phyloP scores from a whole-genome alignment of 2,329 filamentous ascomycete species.

The Epichloe aotearoae region DNA sequence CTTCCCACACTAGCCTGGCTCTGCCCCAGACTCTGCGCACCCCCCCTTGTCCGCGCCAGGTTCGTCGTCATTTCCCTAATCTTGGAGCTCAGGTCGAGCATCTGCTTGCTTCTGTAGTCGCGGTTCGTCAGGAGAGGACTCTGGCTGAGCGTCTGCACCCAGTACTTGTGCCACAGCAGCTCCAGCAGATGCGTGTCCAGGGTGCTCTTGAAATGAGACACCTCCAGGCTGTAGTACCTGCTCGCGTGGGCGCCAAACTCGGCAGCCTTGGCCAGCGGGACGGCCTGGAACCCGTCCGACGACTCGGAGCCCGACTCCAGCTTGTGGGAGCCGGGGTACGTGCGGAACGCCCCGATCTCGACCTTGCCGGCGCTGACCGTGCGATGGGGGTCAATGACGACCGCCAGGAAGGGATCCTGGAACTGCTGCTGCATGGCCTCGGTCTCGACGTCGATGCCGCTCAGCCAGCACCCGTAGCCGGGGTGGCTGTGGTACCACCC shows the following conservation, averaged over 20 bases:
- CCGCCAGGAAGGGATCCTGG: conserved; percentile 83
- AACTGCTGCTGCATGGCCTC: conserved; percentile 75
- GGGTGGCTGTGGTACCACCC: conserved; percentile 98
- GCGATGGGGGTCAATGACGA: conserved; percentile 92
- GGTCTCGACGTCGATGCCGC: conserved; percentile 86
- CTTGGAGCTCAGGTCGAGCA: conserved; percentile 76
- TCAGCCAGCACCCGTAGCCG: conserved; percentile 96
- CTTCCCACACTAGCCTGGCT: conserved; percentile 13
- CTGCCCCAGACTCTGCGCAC: conserved; percentile 13
- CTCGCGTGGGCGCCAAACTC: conserved; percentile 90
- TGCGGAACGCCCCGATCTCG: conserved; percentile 93
- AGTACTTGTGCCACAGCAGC: conserved; percentile 96
- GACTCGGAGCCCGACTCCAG: conserved; percentile 18
- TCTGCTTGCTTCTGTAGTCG: conserved; percentile 86
- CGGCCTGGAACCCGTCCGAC: conserved; percentile 54
- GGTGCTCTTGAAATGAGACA: conserved; percentile 88
- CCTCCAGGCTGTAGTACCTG: conserved; percentile 81
- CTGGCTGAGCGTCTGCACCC: conserved; percentile 90
- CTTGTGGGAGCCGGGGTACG: conserved; percentile 66
- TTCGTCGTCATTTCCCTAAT: conserved; percentile 48
- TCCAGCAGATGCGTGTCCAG: conserved; percentile 80
- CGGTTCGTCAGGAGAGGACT: conserved; percentile 84
- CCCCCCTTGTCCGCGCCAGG: conserved; percentile 16
- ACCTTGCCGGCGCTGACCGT: conserved; percentile 92
- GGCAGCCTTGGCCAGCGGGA: conserved; percentile 85